phyloP scores from a whole-genome alignment of 2,329 filamentous ascomycete genomes.

The Sporothrix humicola region DNA sequence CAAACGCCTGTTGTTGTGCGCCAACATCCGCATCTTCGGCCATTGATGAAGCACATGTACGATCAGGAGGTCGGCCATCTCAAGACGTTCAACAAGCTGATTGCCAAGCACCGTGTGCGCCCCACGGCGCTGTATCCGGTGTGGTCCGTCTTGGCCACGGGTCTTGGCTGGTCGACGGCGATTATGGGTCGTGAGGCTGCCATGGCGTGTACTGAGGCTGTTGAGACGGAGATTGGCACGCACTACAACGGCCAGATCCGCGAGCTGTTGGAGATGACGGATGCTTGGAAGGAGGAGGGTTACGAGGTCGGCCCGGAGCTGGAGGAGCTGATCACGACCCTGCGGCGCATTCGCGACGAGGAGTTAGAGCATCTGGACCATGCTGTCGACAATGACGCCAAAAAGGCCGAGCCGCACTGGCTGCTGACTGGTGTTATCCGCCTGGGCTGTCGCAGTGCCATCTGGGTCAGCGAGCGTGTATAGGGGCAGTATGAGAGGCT shows the following conservation, averaged over 20 bases:
- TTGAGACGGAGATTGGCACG: slow-evolving; percentile 95
- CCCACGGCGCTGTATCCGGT: slow-evolving; percentile 92
- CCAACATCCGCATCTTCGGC: slow-evolving; percentile 83
- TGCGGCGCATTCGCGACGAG: slow-evolving; percentile 88
- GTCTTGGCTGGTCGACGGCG: slow-evolving; percentile 87
- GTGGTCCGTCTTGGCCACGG: slow-evolving; percentile 80
- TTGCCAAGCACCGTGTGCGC: slow-evolving; percentile 85
- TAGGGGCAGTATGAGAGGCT: slow-evolving; percentile 30
- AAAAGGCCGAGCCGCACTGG: slow-evolving; percentile 88
- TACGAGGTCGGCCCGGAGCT: slow-evolving; percentile 83
- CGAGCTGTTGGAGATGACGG: slow-evolving; percentile 78
- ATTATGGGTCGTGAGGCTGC: slow-evolving; percentile 89
- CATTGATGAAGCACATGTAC: slow-evolving; percentile 97
- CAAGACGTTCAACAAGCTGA: slow-evolving; percentile 78
- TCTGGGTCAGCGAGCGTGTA: slow-evolving; percentile 81
- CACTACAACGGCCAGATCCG: slow-evolving; percentile 96
- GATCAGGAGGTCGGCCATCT: slow-evolving; percentile 93
- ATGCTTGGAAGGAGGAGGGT: slow-evolving; percentile 74
- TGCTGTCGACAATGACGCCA: slow-evolving; percentile 90
- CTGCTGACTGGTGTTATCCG: slow-evolving; percentile 85
- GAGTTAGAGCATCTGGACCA: slow-evolving; percentile 96
- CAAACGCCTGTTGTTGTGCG: slow-evolving; percentile 83
- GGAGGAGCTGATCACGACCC: slow-evolving; percentile 69
- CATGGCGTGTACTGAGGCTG: slow-evolving; percentile 98
- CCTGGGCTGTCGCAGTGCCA: slow-evolving; percentile 88